Evolutionary conservation across 140 eudicot genomes (phyloP).

Genomic region (Oenanthe javanica): DNA sequence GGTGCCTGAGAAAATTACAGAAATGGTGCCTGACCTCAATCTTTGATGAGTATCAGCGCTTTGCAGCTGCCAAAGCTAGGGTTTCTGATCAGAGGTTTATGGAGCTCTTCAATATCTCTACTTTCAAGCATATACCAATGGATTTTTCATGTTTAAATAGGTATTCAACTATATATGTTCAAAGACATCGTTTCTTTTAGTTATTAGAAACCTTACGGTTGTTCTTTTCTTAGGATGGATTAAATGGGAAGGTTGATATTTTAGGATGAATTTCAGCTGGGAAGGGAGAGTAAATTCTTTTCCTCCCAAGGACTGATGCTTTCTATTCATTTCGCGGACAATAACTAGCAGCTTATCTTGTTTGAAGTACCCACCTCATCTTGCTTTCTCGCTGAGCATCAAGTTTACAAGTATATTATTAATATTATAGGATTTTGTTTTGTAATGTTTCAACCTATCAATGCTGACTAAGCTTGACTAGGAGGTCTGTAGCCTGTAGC

Average conservation of each 20-base stretch:
- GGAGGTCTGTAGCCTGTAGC: not conserved
- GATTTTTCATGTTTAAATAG: constrained; percentile 36
- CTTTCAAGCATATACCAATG: constrained; percentile 34
- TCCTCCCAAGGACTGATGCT: constrained; percentile 16
- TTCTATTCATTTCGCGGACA: constrained; percentile 26
- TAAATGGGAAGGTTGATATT: constrained; percentile 26
- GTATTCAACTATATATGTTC: constrained; percentile 15
- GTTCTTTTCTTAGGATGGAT: constrained; percentile 15
- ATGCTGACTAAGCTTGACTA: not conserved
- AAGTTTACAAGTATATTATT: not conserved
- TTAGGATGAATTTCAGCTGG: constrained; percentile 23
- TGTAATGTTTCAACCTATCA: not conserved
- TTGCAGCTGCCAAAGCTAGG: constrained; percentile 89
- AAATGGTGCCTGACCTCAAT: constrained; percentile 75
- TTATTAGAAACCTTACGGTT: constrained; percentile 4
- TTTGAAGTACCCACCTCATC: constrained; percentile 13
- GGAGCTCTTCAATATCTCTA: constrained; percentile 67
- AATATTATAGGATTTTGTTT: not conserved
- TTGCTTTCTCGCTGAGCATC: not conserved
- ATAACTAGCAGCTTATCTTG: constrained; percentile 6
- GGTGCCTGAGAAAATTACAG: constrained; percentile 84
- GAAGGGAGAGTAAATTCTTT: constrained; percentile 23
- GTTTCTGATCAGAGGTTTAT: constrained; percentile 75
- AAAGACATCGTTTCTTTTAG: constrained; percentile 9
- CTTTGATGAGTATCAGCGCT: constrained; percentile 81